Evolutionary conservation across 2,329 filamentous ascomycete genomes (phyloP), one percentile per base, ranked within the genome.

Genomic region (Pyricularia pennisetigena): DNA sequence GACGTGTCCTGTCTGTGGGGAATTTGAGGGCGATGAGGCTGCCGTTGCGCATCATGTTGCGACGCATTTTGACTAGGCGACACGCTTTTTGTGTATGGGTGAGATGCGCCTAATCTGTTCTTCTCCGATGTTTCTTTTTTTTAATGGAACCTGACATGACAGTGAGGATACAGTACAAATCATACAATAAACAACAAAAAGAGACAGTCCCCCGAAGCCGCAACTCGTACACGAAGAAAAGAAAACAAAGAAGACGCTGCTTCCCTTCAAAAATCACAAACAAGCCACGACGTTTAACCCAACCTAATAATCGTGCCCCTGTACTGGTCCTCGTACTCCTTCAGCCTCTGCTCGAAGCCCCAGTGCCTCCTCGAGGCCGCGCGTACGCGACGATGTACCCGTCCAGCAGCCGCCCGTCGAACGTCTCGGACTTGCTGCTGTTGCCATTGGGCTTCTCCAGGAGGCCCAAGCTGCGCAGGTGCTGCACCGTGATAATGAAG

Each of bases 11-110:
- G 86, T 92, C 1, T 92, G 90, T 74, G 82, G 82, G 3, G 77
- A 74, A 0, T 92, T 92, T 75, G 83, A 89, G 71, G 90, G 90
- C 1, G 89, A 92, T 71, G 89, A 89, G 72, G 79, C 80, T 0
- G 90, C 89, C 9, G 88, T 92, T 10, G 85, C 85, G 10, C 83
- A 89, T 76, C 90, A 92, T 73, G 87, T 92, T 69, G 85, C 86
- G 29, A 75, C 73, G 3, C 87, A 89, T 74, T 88, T 89, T 68
- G 79, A 81, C 23, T 72, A 72, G n/a, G n/a, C n/a, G n/a, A n/a
- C n/a, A n/a, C n/a, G n/a, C n/a, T n/a, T n/a, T n/a, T n/a, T n/a
- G 35, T n/a, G 16, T 5, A 49, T n/a, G 16, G 41, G 41, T 49
- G 41, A 49, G 41, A 49, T n/a, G 16, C 41, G 20, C 16, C 16